phyloP scores from a whole-genome alignment of 2,329 filamentous ascomycete species.

The Epichloe gansuensis region DNA sequence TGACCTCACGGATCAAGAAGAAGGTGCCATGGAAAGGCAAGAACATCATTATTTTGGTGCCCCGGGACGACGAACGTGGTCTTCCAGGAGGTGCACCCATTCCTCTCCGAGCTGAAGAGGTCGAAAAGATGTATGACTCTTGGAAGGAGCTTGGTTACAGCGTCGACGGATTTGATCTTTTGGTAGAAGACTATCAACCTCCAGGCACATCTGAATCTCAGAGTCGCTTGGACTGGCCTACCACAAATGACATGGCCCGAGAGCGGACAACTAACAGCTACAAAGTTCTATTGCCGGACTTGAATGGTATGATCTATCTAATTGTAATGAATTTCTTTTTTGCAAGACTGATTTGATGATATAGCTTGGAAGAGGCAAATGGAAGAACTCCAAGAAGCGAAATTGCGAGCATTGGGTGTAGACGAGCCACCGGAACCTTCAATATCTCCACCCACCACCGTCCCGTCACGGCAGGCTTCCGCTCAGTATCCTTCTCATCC shows the following conservation, averaged over 20 bases:
- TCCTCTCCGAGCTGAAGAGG: slow-evolving; percentile 42
- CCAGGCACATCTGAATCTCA: slow-evolving; percentile 37
- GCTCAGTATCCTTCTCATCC: slow-evolving; percentile 63
- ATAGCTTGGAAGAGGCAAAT: slow-evolving; percentile 65
- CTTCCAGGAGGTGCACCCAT: slow-evolving; percentile 38
- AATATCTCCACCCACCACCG: slow-evolving; percentile 52
- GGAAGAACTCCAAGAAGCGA: slow-evolving; percentile 74
- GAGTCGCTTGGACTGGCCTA: slow-evolving; percentile 57
- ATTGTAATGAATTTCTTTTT: not conserved
- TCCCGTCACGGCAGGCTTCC: slow-evolving; percentile 55
- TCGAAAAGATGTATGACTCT: slow-evolving; percentile 46
- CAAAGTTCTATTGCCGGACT: slow-evolving; percentile 56
- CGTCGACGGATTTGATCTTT: slow-evolving; percentile 54
- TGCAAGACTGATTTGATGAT: slow-evolving; percentile 7
- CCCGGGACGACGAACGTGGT: slow-evolving; percentile 53
- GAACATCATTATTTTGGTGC: slow-evolving; percentile 57
- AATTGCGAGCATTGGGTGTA: slow-evolving; percentile 78
- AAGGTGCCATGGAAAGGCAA: slow-evolving; percentile 66
- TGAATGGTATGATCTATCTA: slow-evolving; percentile 36
- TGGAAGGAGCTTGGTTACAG: slow-evolving; percentile 61
- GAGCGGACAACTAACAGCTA: slow-evolving; percentile 42
- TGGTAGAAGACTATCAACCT: slow-evolving; percentile 29
- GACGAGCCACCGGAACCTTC: slow-evolving; percentile 52
- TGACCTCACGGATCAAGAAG: slow-evolving; percentile 50
- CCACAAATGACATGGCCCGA: slow-evolving; percentile 40